These are phyloP conservation scores for Ophiostoma triangulosporum DNA, from an alignment of 2,329 filamentous ascomycete species.

Conservation along the genomic window DNA sequence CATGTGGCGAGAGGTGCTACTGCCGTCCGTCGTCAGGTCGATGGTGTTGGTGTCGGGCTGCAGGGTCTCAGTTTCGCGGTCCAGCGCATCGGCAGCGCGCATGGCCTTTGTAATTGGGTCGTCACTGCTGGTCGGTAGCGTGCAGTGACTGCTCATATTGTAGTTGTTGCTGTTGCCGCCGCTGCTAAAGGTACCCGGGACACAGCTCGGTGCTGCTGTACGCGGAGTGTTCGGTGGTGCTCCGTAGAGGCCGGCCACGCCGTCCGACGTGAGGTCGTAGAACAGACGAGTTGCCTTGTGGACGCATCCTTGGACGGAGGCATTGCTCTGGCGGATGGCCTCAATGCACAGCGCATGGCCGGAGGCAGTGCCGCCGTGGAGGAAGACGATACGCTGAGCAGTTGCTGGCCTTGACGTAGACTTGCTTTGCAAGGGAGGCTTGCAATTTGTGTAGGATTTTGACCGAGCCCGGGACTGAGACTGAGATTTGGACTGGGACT, in stretches of 20 bases:
- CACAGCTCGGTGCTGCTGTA: neutral
- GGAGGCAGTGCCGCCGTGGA: conserved; percentile 43
- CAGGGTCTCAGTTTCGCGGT: conserved; percentile 35
- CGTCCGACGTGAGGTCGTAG: conserved; percentile 35
- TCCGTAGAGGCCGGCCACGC: conserved; percentile 26
- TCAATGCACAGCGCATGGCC: conserved; percentile 41
- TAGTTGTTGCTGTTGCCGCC: neutral
- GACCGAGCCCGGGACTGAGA: neutral
- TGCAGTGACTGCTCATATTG: neutral
- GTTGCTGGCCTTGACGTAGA: neutral
- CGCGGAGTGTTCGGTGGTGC: neutral
- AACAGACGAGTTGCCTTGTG: conserved; percentile 38
- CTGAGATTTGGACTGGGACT: neutral
- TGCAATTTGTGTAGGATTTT: neutral
- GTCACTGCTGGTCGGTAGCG: neutral
- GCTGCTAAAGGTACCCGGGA: neutral
- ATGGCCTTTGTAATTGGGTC: conserved; percentile 43
- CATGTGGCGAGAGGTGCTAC: neutral
- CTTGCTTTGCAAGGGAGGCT: neutral
- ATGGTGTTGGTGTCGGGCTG: conserved; percentile 33
- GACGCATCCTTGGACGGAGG: conserved; percentile 31
- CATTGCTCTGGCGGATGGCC: conserved; percentile 36
- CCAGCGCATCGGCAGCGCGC: conserved; percentile 40
- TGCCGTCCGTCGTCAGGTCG: conserved; percentile 27
- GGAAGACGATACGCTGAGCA: conserved; percentile 34